A percentile compares a stretch with the other conserved stretches of the same genome.
Conservation (phyloP, 495 filamentous ascomycete genomes). For the Beverwykella pulmonaria region DNA sequence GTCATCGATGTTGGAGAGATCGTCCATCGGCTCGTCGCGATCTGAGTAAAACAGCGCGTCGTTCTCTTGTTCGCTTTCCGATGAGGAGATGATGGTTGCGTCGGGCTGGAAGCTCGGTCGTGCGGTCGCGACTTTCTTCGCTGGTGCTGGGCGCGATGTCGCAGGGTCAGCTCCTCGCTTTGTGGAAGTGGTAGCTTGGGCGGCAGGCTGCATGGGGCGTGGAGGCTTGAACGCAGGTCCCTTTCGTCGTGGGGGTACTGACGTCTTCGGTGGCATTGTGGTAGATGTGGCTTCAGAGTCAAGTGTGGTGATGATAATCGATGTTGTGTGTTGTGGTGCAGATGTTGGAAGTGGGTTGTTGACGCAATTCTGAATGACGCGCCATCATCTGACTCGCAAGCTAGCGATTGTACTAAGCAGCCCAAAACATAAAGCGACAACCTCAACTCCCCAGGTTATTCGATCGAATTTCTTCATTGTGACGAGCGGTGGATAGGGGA, state of each 20-base stretch:
- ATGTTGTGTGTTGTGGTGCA: not conserved
- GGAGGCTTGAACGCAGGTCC: slow-evolving; percentile 38
- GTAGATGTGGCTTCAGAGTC: not conserved
- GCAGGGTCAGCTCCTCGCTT: slow-evolving; percentile 15
- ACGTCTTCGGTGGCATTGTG: slow-evolving; percentile 23
- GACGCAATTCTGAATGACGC: not conserved
- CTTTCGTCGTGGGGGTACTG: slow-evolving; percentile 22
- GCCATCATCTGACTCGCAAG: not conserved
- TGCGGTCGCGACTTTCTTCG: slow-evolving; percentile 13
- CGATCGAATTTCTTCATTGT: too few species aligned
- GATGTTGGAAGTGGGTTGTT: not conserved
- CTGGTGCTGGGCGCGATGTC: slow-evolving; percentile 6
- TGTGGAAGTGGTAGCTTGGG: slow-evolving; percentile 3
- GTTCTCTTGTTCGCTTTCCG: slow-evolving; percentile 25
- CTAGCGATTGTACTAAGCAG: not conserved
- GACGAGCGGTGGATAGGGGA: too few species aligned
- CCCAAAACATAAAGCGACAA: not conserved
- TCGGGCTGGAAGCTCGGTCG: slow-evolving; percentile 1
- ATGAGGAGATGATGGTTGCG: slow-evolving; percentile 27
- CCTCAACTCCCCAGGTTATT: too few species aligned
- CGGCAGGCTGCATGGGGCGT: slow-evolving; percentile 32
- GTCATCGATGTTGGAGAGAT: slow-evolving; percentile 45
- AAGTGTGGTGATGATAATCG: not conserved
- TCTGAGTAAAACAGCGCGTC: slow-evolving; percentile 6
- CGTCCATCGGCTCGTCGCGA: slow-evolving; percentile 75